These are phyloP conservation scores for Tylopilus subfusipes DNA, from an alignment of 768 basidiomycete species.

Conservation along the genomic window DNA sequence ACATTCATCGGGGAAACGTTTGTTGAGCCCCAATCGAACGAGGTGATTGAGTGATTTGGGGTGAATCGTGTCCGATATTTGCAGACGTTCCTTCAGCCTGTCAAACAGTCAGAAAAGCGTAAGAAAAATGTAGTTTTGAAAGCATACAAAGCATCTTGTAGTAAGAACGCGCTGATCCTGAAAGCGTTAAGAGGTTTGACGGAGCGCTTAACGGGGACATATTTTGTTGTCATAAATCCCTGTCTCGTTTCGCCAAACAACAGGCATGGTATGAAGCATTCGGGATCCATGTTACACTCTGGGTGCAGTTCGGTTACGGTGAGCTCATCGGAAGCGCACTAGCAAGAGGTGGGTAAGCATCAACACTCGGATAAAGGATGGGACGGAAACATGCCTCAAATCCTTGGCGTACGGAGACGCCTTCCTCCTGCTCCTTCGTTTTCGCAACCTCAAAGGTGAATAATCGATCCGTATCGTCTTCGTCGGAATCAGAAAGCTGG, in stretches of 20 bases:
- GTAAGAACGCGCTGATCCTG: slow-evolving; percentile 11
- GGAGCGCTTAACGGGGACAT: slow-evolving; percentile 20
- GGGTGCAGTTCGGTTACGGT: slow-evolving; percentile 14
- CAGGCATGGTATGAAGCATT: slow-evolving; percentile 29
- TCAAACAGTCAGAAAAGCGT: not conserved
- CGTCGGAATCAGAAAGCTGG: slow-evolving; percentile 25
- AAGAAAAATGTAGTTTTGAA: not conserved
- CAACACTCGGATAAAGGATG: not conserved
- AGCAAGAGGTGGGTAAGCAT: not conserved
- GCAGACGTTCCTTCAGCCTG: slow-evolving; percentile 27
- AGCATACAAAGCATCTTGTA: slow-evolving; percentile 27
- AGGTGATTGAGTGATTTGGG: slow-evolving; percentile 29
- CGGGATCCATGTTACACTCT: slow-evolving; percentile 21
- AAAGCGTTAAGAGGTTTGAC: slow-evolving; percentile 2
- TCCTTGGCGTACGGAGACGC: slow-evolving; percentile 40
- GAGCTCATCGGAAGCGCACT: slow-evolving; percentile 22
- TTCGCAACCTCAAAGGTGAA: slow-evolving; percentile 57
- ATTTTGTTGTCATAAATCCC: slow-evolving; percentile 36
- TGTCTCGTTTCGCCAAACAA: slow-evolving; percentile 42
- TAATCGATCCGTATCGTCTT: slow-evolving; percentile 46
- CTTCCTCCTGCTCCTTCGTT: slow-evolving; percentile 55
- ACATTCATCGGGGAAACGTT: slow-evolving; percentile 27
- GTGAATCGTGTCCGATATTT: slow-evolving; percentile 21
- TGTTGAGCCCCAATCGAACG: slow-evolving; percentile 28
- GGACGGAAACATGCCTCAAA: slow-evolving; percentile 37